A percentile compares a stretch with the other conserved stretches of the same genome.
These are phyloP conservation scores for Sparassis latifolia DNA, from an alignment of 1,284 basidiomycete genomes.

Conservation along the genomic window DNA sequence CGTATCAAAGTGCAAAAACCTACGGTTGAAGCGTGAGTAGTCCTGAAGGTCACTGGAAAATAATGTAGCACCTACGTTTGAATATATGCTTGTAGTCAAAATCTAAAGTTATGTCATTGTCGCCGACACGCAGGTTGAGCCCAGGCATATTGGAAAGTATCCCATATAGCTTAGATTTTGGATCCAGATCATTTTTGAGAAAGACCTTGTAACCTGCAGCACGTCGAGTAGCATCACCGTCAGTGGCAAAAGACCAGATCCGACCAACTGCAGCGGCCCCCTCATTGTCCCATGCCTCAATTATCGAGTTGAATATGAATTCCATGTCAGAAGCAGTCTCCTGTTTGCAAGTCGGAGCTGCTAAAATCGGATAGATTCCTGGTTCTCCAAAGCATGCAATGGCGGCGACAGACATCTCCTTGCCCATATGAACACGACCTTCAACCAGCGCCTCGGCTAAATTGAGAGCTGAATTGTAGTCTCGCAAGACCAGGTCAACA, in stretches of 20 bases:
- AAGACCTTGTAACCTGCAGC: conserved; percentile 17
- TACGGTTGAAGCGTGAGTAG: conserved; percentile 3
- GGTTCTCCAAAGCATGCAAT: conserved; percentile 5
- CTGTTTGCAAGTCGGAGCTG: conserved; percentile 11
- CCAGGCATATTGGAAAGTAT: conserved; percentile 7
- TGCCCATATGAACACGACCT: conserved; percentile 8
- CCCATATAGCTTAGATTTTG: conserved; percentile 7
- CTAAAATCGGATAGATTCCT: conserved; percentile 6
- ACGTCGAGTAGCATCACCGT: conserved; percentile 21
- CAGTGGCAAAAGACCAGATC: conserved; percentile 18
- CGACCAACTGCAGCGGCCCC: conserved; percentile 9
- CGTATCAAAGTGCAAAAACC: conserved; percentile 3
- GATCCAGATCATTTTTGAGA: conserved; percentile 9
- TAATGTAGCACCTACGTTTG: conserved; percentile 18
- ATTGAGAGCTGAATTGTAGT: conserved; percentile 1
- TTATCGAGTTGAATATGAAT: background rate
- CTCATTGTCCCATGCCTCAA: conserved; percentile 2
- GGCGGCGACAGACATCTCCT: conserved; percentile 12
- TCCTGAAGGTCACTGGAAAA: no score
- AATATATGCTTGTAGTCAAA: conserved; percentile 21
- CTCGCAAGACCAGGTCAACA: conserved; percentile 4
- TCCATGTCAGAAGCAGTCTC: background rate
- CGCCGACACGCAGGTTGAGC: conserved; percentile 15
- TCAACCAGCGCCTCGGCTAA: conserved; percentile 4
- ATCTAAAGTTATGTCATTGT: conserved; percentile 10